Evolutionary conservation across 2,329 filamentous ascomycete genomes (phyloP).

Genomic region (Fragosphaeria purpurea): DNA sequence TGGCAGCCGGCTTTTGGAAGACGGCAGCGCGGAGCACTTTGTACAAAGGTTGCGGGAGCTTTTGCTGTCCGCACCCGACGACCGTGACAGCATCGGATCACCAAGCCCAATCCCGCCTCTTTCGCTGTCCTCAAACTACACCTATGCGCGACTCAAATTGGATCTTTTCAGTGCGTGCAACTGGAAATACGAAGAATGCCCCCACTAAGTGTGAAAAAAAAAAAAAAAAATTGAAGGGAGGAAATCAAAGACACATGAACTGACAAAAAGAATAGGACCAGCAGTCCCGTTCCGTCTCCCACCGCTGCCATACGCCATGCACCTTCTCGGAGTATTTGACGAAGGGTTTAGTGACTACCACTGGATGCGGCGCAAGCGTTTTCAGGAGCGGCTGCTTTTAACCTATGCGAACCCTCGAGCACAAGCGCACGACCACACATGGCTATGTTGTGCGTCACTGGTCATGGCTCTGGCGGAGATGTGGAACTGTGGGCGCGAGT

Average conservation of each 20-base stretch:
- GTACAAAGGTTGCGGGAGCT: slow-evolving; percentile 10
- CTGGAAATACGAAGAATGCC: too few species aligned
- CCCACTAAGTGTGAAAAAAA: too few species aligned
- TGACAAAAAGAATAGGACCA: slow-evolving; percentile 1
- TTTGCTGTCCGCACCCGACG: not conserved
- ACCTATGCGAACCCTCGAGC: slow-evolving; percentile 12
- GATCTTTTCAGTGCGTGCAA: slow-evolving; percentile 11
- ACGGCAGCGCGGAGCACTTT: slow-evolving; percentile 12
- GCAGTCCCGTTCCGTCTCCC: slow-evolving; percentile 12
- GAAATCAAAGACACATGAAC: not conserved
- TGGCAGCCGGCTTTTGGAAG: slow-evolving; percentile 4
- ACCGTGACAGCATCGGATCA: not conserved
- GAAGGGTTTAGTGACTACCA: slow-evolving; percentile 15
- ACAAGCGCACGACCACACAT: slow-evolving; percentile 12
- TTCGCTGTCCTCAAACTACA: slow-evolving; percentile 3
- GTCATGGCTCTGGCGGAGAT: slow-evolving; percentile 13
- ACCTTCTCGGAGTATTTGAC: slow-evolving; percentile 11
- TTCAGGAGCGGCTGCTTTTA: slow-evolving; percentile 7
- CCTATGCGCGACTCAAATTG: slow-evolving; percentile 12
- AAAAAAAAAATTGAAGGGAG: not conserved
- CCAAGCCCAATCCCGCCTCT: not conserved
- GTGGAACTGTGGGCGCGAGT: slow-evolving; percentile 6
- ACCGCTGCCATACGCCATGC: slow-evolving; percentile 10
- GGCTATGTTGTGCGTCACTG: slow-evolving; percentile 12
- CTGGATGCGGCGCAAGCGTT: slow-evolving; percentile 11